A percentile compares a stretch with the other conserved stretches of the same genome.
Evolutionary conservation across 257 asterid species (phyloP).

Genomic region (Misopates orontium): DNA sequence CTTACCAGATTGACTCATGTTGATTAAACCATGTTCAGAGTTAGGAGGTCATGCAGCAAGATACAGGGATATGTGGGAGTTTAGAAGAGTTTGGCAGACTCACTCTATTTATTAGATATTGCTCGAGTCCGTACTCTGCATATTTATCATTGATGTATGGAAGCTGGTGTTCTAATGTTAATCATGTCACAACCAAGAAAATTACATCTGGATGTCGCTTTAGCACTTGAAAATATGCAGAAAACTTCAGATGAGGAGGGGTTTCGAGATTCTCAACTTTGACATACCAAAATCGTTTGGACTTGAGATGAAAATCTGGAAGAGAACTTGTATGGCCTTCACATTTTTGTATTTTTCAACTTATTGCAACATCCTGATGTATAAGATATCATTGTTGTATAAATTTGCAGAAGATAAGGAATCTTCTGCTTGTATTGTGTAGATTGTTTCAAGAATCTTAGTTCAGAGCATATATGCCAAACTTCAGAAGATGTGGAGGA

Average conservation of each 20-base stretch:
- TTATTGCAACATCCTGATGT: background rate
- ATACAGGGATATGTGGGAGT: background rate
- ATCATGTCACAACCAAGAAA: too few species aligned
- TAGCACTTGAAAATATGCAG: background rate
- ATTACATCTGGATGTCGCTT: too few species aligned
- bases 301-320: background rate
- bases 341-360: background rate
- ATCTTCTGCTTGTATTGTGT: background rate
- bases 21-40: slow-evolving; percentile 15
- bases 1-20: slow-evolving; percentile 32
- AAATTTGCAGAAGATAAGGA: background rate
- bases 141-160: too few species aligned
- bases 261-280: too few species aligned
- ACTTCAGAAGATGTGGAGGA: too few species aligned
- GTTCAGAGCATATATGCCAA: background rate
- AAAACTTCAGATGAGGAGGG: too few species aligned
- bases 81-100: too few species aligned
- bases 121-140: too few species aligned
- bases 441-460: background rate
- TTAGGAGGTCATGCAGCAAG: background rate
- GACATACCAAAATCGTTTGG: background rate
- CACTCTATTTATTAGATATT: too few species aligned
- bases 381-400: slow-evolving; percentile 1
- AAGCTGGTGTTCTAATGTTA: too few species aligned
- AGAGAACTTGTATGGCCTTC: background rate